Percentiles rank a stretch among this genome's conserved stretches.
Conservation (phyloP, 2,329 filamentous ascomycete genomes). For the Sordariomycetes sp. region DNA sequence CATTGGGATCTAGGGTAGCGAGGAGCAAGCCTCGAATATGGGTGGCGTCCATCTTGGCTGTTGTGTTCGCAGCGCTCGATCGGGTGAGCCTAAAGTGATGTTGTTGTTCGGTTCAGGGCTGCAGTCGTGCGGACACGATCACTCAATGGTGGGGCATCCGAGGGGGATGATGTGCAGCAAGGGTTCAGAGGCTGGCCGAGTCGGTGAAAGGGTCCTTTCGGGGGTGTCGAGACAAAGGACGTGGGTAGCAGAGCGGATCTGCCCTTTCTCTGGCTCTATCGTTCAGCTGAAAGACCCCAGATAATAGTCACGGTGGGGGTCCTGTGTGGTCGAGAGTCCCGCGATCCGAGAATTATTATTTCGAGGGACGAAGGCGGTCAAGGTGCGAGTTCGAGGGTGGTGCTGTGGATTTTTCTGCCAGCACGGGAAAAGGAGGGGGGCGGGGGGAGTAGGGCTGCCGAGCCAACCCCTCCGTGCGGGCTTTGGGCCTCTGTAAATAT, state of each 20-base stretch:
- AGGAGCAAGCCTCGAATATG: slow-evolving; percentile 67
- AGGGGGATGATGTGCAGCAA: not conserved
- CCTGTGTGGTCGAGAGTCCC: not conserved
- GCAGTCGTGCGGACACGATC: slow-evolving; percentile 1
- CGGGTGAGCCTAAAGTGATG: not conserved
- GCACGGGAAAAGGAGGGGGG: not conserved
- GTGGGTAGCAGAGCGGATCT: not conserved
- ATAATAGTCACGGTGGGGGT: not conserved
- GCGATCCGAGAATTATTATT: not conserved
- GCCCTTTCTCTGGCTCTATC: not conserved
- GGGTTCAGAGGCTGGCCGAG: not conserved
- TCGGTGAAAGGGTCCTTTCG: not conserved
- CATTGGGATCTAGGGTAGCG: slow-evolving; percentile 64
- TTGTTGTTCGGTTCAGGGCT: not conserved
- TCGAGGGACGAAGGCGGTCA: slow-evolving; percentile 5
- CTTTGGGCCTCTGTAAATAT: not conserved
- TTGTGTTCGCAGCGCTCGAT: not conserved
- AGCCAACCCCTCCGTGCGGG: not conserved
- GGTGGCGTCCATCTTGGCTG: slow-evolving; percentile 54
- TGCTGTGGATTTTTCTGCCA: slow-evolving; percentile 4
- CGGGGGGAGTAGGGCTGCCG: not conserved
- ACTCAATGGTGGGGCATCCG: slow-evolving; percentile 4
- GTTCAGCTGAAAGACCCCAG: not conserved
- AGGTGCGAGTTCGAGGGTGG: not conserved
- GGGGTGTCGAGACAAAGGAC: not conserved